Evolutionary conservation across 257 asterid genomes (phyloP).

Genomic region (Cruciata laevipes): DNA sequence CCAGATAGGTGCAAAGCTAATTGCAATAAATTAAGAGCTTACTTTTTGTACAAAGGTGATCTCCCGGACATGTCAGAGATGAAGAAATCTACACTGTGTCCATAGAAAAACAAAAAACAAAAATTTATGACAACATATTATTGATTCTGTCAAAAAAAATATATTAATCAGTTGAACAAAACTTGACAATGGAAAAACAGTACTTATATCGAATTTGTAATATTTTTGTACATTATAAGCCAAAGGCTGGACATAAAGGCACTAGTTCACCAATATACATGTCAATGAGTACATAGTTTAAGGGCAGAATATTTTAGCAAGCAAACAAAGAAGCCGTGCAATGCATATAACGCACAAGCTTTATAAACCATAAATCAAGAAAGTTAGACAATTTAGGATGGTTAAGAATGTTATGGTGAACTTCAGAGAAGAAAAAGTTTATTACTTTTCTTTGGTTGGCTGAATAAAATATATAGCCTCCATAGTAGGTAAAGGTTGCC

Average conservation of each 20-base stretch:
- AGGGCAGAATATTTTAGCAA: background rate
- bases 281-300: background rate
- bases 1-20: background rate
- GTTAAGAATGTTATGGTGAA: background rate
- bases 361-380: slow-evolving; percentile 3
- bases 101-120: slow-evolving; percentile 9
- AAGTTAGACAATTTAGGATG: background rate
- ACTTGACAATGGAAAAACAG: background rate
- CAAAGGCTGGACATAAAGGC: background rate
- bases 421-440: background rate
- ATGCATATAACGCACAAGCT: background rate
- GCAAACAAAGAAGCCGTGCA: slow-evolving; percentile 1
- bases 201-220: background rate
- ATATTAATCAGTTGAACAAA: background rate
- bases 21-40: slow-evolving; percentile 23
- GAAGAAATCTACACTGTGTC: slow-evolving; percentile 78
- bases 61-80: slow-evolving; percentile 94
- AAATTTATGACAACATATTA: background rate
- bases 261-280: background rate
- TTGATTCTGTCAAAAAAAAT: background rate
- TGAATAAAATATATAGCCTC: slow-evolving; percentile 94
- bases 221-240: background rate
- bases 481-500: slow-evolving; percentile 95
- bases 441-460: slow-evolving; percentile 93
- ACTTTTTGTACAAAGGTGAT: slow-evolving; percentile 91